phyloP scores from a whole-genome alignment of 2,329 filamentous ascomycete genomes.

The Trichoderma sp. region DNA sequence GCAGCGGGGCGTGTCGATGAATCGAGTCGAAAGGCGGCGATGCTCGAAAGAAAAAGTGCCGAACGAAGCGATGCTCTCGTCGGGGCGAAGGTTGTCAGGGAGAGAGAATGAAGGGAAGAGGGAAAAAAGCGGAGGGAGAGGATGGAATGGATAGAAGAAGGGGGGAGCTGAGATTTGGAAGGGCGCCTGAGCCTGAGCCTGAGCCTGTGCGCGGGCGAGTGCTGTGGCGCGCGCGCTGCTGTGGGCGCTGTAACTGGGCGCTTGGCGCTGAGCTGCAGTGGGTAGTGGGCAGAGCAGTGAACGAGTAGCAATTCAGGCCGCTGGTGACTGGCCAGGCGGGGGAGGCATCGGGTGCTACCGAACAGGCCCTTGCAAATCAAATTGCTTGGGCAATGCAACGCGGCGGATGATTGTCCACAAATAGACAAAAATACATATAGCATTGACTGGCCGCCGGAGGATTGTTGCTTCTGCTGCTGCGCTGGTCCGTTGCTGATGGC shows the following conservation, averaged over 20 bases:
- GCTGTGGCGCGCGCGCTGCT: slow-evolving; percentile 18
- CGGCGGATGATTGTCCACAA: not conserved
- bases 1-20: not conserved
- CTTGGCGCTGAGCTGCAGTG: slow-evolving; percentile 10
- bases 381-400: not conserved
- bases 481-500: not conserved
- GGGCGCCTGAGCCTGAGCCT: slow-evolving; percentile 12
- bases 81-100: slow-evolving; percentile 17
- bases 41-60: slow-evolving; percentile 9
- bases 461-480: not conserved
- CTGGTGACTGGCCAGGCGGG: slow-evolving; percentile 3
- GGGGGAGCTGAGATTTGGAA: slow-evolving; percentile 8
- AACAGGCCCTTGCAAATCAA: not conserved
- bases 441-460: not conserved
- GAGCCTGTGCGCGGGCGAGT: slow-evolving; percentile 10
- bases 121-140: slow-evolving; percentile 14
- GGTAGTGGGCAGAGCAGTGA: slow-evolving; percentile 4
- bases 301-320: not conserved
- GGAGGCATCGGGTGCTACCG: slow-evolving; percentile 17
- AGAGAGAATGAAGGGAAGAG: slow-evolving; percentile 10
- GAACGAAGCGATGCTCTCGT: slow-evolving; percentile 21
- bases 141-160: not conserved
- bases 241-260: slow-evolving; percentile 12
- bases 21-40: slow-evolving; percentile 9
- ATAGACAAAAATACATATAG: not conserved